phyloP scores from a whole-genome alignment of 2,329 filamentous ascomycete genomes.

The Talaromyces atroroseus region DNA sequence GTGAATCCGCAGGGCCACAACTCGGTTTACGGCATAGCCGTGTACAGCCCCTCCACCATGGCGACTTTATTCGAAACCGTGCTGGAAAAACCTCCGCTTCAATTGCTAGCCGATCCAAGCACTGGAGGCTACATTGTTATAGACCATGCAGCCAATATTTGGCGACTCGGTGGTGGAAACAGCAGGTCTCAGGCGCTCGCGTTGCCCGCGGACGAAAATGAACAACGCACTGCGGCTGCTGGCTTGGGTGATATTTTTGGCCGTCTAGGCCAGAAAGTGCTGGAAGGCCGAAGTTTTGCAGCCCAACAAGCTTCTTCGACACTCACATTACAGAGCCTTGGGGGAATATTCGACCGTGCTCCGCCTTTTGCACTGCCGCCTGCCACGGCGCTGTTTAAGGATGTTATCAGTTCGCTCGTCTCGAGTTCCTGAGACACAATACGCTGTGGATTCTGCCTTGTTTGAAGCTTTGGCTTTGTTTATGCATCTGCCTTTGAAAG shows the following conservation, averaged over 20 bases:
- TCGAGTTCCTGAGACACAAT: conserved; percentile 5
- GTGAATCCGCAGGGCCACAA: conserved; percentile 38
- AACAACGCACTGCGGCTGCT: conserved; percentile 19
- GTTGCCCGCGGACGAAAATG: conserved; percentile 21
- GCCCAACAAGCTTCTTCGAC: background rate
- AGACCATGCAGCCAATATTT: conserved; percentile 70
- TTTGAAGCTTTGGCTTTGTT: background rate
- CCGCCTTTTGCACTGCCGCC: conserved; percentile 36
- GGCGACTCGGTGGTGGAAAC: conserved; percentile 31
- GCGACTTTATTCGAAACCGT: conserved; percentile 56
- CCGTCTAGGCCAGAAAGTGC: conserved; percentile 6
- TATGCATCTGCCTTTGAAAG: background rate
- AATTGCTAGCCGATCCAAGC: conserved; percentile 58
- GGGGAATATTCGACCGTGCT: conserved; percentile 33
- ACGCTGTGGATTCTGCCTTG: background rate
- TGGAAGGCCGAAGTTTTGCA: conserved; percentile 2
- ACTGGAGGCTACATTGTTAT: conserved; percentile 69
- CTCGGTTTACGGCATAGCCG: conserved; percentile 46
- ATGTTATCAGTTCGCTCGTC: conserved; percentile 31
- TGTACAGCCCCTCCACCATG: conserved; percentile 61
- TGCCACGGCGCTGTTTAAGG: conserved; percentile 33
- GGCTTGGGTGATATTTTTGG: conserved; percentile 33
- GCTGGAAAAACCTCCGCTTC: conserved; percentile 55
- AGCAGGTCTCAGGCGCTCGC: conserved; percentile 21
- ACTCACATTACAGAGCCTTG: conserved; percentile 22